Evolutionary conservation across 306 rosid genomes (phyloP).

Genomic region (Quercus aquifolioides): DNA sequence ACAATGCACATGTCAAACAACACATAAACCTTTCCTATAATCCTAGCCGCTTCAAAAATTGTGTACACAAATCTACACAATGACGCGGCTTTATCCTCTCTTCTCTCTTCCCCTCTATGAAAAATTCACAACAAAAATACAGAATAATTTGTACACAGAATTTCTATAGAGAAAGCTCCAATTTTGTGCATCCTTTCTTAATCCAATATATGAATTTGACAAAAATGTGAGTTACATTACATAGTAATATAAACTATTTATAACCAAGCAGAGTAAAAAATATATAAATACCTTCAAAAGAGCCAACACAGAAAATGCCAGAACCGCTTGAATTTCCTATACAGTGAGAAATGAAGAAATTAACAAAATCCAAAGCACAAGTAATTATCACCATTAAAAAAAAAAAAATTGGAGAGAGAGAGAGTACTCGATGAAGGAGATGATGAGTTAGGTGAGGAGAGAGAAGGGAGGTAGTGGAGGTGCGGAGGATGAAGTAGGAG

Average conservation of each 20-base stretch:
- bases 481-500: slow-evolving; percentile 73
- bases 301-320: slow-evolving; percentile 53
- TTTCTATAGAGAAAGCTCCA: too few species aligned
- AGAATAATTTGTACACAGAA: too few species aligned
- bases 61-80: too few species aligned
- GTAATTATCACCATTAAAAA: too few species aligned
- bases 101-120: too few species aligned
- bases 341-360: not conserved
- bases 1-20: not conserved
- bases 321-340: slow-evolving; percentile 68
- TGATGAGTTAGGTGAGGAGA: slow-evolving; percentile 35
- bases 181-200: too few species aligned
- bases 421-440: slow-evolving; percentile 60
- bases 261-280: not conserved
- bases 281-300: slow-evolving; percentile 55
- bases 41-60: not conserved
- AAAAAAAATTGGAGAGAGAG: not conserved
- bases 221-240: too few species aligned
- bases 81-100: too few species aligned
- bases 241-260: not conserved
- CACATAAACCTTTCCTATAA: not conserved
- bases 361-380: not conserved
- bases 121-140: too few species aligned
- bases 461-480: slow-evolving; percentile 44
- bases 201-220: too few species aligned